These are phyloP conservation scores for Penicillium capsulatum DNA, from an alignment of 2,329 filamentous ascomycete species.

Conservation along the genomic window DNA sequence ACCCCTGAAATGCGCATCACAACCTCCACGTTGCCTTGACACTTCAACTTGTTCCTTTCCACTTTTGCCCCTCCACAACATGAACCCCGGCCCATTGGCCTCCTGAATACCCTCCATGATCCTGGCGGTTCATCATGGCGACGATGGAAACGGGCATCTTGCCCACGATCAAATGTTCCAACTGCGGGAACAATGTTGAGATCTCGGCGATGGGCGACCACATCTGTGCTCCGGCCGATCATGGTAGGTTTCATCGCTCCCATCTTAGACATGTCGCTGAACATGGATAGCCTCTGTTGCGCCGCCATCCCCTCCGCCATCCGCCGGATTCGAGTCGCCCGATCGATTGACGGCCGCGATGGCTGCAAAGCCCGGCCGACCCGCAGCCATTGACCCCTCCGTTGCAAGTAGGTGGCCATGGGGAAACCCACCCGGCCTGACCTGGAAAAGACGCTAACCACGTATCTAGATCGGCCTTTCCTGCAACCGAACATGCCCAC, in stretches of 20 bases:
- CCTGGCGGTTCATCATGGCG: constrained; percentile 24
- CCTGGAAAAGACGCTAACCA: too few relatives aligned
- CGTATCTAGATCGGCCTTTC: constrained; percentile 42
- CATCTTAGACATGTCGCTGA: neutral
- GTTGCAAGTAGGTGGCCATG: constrained; percentile 52
- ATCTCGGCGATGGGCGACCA: constrained; percentile 86
- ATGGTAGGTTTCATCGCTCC: constrained; percentile 33
- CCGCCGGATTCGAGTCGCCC: constrained; percentile 25
- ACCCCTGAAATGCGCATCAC: too few relatives aligned
- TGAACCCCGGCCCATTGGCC: constrained; percentile 13
- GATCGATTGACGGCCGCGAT: constrained; percentile 20
- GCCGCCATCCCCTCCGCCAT: constrained; percentile 27
- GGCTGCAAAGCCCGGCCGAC: constrained; percentile 42
- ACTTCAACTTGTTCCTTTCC: neutral
- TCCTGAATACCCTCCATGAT: constrained; percentile 12
- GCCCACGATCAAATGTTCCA: constrained; percentile 83
- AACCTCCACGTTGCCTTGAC: too few relatives aligned
- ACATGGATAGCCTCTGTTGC: constrained; percentile 10
- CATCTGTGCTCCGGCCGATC: constrained; percentile 54
- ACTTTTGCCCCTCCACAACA: neutral
- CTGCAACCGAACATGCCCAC: constrained; percentile 57
- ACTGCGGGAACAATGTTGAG: constrained; percentile 71
- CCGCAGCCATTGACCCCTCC: constrained; percentile 52
- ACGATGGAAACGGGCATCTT: constrained; percentile 62
- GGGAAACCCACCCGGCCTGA: too few relatives aligned